Evolutionary conservation across 495 filamentous ascomycete species (phyloP).

Genomic region (Evernia prunastri): DNA sequence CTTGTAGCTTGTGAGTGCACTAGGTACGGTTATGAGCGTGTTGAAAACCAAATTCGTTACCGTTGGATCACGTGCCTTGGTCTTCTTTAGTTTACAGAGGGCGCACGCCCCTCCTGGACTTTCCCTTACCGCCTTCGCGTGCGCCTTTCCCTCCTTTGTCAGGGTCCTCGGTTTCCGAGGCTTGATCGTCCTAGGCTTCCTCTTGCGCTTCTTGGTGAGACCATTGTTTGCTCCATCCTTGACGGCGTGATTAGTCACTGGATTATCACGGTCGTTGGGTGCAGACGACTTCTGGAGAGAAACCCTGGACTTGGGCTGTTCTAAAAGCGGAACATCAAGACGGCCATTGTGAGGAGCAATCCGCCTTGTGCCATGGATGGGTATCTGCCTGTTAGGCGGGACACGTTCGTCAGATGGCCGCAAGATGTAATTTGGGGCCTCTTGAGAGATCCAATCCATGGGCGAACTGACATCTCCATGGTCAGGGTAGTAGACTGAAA

Average conservation of each 20-base stretch:
- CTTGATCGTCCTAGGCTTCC: neutral
- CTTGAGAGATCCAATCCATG: neutral
- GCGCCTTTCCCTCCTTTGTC: neutral
- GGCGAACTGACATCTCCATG: neutral
- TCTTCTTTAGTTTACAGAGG: slow-evolving; percentile 14
- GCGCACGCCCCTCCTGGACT: slow-evolving; percentile 10
- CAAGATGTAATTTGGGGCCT: neutral
- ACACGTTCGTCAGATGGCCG: neutral
- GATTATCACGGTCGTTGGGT: neutral
- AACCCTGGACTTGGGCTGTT: neutral
- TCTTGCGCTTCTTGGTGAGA: neutral
- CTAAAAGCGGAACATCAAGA: neutral
- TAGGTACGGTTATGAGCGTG: neutral
- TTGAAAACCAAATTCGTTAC: neutral
- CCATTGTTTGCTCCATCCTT: neutral
- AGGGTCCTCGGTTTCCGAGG: neutral
- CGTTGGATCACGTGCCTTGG: slow-evolving; percentile 13
- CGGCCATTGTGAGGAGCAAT: neutral
- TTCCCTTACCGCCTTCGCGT: neutral
- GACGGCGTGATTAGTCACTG: neutral
- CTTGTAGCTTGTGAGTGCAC: neutral
- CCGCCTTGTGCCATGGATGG: neutral
- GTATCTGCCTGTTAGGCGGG: neutral
- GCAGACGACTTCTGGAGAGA: neutral
- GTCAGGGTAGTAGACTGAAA: neutral